Percentiles rank a stretch among this genome's conserved stretches.
phyloP scores from a whole-genome alignment of 768 basidiomycete species.

The Phylloporus sp. region DNA sequence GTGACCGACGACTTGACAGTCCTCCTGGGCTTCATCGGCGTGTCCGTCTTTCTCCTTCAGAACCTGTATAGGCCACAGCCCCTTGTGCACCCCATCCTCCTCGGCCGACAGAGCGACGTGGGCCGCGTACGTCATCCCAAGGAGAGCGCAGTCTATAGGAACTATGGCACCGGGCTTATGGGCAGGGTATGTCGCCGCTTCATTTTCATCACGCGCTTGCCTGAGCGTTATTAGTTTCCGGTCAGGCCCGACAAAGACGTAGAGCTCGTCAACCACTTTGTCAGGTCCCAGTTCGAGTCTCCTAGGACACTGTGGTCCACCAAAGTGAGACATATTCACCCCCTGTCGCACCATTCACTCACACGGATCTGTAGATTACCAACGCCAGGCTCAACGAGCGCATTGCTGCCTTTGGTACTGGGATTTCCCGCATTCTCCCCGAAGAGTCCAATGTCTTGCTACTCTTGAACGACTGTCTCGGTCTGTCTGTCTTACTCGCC shows the following conservation, averaged over 20 bases:
- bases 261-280: conserved; percentile 59
- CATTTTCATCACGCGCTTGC: conserved; percentile 1
- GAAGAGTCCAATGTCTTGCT: conserved; percentile 68
- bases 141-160: conserved; percentile 87
- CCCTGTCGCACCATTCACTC: not conserved
- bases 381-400: conserved; percentile 69
- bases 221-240: conserved; percentile 55
- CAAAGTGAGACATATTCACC: conserved; percentile 43
- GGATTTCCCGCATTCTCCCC: conserved; percentile 55
- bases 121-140: conserved; percentile 73
- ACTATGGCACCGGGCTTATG: conserved; percentile 82
- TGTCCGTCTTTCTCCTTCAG: conserved; percentile 71
- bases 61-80: conserved; percentile 79
- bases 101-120: conserved; percentile 90
- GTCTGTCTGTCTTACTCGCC: conserved; percentile 35
- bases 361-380: conserved; percentile 51
- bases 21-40: conserved; percentile 69
- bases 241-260: conserved; percentile 69
- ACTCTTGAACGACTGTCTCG: conserved; percentile 74
- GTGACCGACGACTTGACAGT: conserved; percentile 79
- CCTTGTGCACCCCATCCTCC: conserved; percentile 88
- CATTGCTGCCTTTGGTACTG: conserved; percentile 68
- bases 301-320: conserved; percentile 78
- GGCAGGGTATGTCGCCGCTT: conserved; percentile 58
- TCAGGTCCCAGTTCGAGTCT: conserved; percentile 62